Conservation (phyloP, 2,329 filamentous ascomycete genomes). For the Ophiosphaerella herpotricha region DNA sequence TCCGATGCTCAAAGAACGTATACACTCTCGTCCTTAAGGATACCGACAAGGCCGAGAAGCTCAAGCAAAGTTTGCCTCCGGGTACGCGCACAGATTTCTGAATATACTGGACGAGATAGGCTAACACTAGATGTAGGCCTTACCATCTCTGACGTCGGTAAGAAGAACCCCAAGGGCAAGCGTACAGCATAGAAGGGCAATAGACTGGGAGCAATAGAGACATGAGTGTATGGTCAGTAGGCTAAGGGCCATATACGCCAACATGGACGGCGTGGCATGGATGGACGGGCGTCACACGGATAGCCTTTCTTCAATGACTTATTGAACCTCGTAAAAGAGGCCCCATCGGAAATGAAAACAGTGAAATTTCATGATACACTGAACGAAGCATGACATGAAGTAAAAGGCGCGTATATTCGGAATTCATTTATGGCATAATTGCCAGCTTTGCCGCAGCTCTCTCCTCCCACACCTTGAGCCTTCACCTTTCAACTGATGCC, state of each 20-base stretch:
- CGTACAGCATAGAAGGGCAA: slow-evolving; percentile 39
- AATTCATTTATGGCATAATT: too few relatives aligned
- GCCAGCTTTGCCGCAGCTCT: too few relatives aligned
- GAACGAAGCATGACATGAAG: too few relatives aligned
- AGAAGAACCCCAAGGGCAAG: slow-evolving; percentile 66
- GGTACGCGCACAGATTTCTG: slow-evolving; percentile 64
- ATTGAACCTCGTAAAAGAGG: slow-evolving; percentile 28
- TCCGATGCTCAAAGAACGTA: slow-evolving; percentile 93
- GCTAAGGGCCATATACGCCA: slow-evolving; percentile 7
- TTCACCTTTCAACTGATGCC: too few relatives aligned
- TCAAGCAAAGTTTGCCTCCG: slow-evolving; percentile 97
- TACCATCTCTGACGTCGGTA: slow-evolving; percentile 63
- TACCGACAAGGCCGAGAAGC: slow-evolving; percentile 99
- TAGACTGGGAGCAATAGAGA: slow-evolving; percentile 7
- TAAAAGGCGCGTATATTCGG: too few relatives aligned
- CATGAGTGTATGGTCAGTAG: slow-evolving; percentile 11
- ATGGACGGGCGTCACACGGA: slow-evolving; percentile 39
- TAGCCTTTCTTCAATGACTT: slow-evolving; percentile 41
- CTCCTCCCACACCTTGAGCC: too few relatives aligned
- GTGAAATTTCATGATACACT: slow-evolving; percentile 28
- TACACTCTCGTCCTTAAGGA: slow-evolving; percentile 99
- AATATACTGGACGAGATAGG: background rate
- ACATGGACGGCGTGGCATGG: slow-evolving; percentile 29
- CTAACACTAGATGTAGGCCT: slow-evolving; percentile 52
- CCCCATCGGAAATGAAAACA: slow-evolving; percentile 36